These are phyloP conservation scores for Nitzschia palea DNA, from an alignment of 108 stramenopile genomes.

Conservation along the genomic window DNA sequence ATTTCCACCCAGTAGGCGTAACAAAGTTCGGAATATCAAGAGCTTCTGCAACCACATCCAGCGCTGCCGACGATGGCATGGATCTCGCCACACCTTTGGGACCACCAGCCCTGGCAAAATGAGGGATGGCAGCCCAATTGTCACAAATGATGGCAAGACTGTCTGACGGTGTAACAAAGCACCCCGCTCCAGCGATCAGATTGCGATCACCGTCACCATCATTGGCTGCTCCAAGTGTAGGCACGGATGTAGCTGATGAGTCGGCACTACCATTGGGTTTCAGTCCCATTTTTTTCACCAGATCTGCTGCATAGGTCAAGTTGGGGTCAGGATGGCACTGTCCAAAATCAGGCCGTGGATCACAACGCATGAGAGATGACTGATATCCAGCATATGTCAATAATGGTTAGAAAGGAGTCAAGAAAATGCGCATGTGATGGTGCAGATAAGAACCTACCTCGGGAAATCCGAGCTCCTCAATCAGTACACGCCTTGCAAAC, in stretches of 20 bases:
- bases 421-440: too few species aligned
- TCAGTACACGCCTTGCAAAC: slow-evolving; percentile 89
- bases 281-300: slow-evolving; percentile 92
- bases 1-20: slow-evolving; percentile 99
- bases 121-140: slow-evolving; percentile 94
- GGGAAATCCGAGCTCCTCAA: slow-evolving; percentile 91
- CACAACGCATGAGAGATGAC: slow-evolving; percentile 82
- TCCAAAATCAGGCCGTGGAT: slow-evolving; percentile 95
- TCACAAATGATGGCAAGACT: slow-evolving; percentile 97
- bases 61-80: slow-evolving; percentile 97
- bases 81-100: slow-evolving; percentile 95
- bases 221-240: slow-evolving; percentile 95
- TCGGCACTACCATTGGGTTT: slow-evolving; percentile 78
- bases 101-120: slow-evolving; percentile 90
- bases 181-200: slow-evolving; percentile 94
- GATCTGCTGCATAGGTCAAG: slow-evolving; percentile 93
- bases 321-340: slow-evolving; percentile 99
- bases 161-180: slow-evolving; percentile 99
- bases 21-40: slow-evolving; percentile 88
- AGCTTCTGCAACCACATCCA: slow-evolving; percentile 93
- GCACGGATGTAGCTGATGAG: slow-evolving; percentile 40
- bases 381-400: too few species aligned
- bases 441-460: slow-evolving; percentile 45
- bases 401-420: too few species aligned
- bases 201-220: slow-evolving; percentile 99